A percentile compares a stretch with the other conserved stretches of the same genome.
Conservation (phyloP, 164 flowering plant genomes). For the Aristolochia fimbriata region DNA sequence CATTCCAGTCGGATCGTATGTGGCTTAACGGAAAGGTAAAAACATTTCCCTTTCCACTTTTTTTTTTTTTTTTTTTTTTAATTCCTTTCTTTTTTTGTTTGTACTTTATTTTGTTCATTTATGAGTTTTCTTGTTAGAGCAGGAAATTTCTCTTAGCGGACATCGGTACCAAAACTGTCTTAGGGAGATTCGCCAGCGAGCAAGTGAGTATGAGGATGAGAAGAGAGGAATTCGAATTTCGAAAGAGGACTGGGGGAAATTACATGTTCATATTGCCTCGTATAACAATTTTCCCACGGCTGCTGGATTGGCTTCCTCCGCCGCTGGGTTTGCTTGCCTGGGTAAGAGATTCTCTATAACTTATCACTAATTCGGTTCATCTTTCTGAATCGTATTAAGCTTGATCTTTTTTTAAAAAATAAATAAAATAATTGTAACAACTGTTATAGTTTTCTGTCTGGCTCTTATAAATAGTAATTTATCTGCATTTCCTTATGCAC, state of each 20-base stretch:
- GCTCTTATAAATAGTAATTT: too few species aligned
- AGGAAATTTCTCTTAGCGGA: slow-evolving; percentile 90
- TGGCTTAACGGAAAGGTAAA: slow-evolving; percentile 96
- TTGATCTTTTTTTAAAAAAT: too few species aligned
- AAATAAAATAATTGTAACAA: too few species aligned
- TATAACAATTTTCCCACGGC: slow-evolving; percentile 96
- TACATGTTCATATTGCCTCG: slow-evolving; percentile 81
- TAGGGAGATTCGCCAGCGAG: slow-evolving; percentile 73
- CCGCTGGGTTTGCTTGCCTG: slow-evolving; percentile 95
- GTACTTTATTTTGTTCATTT: too few species aligned
- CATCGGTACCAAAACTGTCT: slow-evolving; percentile 76
- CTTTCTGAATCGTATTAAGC: too few species aligned
- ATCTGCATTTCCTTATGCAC: too few species aligned
- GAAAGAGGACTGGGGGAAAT: slow-evolving; percentile 75
- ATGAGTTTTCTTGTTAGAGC: slow-evolving; percentile 25
- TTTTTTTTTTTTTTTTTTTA: not conserved
- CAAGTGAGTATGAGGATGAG: slow-evolving; percentile 61
- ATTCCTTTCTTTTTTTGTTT: not conserved
- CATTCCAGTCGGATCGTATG: slow-evolving; percentile 69
- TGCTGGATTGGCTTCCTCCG: slow-evolving; percentile 97
- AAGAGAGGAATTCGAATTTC: slow-evolving; percentile 59
- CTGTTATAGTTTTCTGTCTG: too few species aligned
- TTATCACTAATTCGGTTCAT: too few species aligned
- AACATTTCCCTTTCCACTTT: too few species aligned
- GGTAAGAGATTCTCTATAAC: slow-evolving; percentile 28